Evolutionary conservation across 176 grass and related monocot species (phyloP).

Genomic region (Raddia distichophylla): DNA sequence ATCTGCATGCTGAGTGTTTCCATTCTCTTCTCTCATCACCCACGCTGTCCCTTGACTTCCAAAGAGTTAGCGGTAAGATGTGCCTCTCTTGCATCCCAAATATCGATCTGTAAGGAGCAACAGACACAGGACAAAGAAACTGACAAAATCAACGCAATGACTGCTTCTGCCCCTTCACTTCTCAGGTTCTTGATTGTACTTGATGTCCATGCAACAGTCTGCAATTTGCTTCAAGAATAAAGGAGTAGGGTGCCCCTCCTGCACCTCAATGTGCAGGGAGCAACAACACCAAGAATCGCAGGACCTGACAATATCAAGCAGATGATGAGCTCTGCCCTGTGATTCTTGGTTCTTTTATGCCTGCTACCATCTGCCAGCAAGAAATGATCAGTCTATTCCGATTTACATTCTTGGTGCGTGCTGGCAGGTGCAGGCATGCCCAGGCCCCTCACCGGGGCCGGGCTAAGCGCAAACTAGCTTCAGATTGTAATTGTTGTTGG

Average conservation of each 20-base stretch:
- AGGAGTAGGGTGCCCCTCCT: slow-evolving; percentile 18
- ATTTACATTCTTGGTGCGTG: not conserved
- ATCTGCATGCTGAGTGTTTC: not conserved
- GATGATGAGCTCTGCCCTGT: slow-evolving; percentile 15
- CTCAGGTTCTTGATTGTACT: slow-evolving; percentile 17
- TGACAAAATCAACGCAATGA: not conserved
- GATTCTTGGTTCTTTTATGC: slow-evolving; percentile 53
- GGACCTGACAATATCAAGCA: not conserved
- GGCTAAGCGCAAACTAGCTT: slow-evolving; percentile 85
- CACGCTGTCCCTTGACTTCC: not conserved
- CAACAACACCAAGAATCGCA: slow-evolving; percentile 39
- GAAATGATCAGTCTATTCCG: slow-evolving; percentile 3
- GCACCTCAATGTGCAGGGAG: slow-evolving; percentile 32
- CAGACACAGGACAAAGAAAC: not conserved
- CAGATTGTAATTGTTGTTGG: slow-evolving; percentile 70
- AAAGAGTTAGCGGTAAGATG: not conserved
- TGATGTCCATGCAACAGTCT: not conserved
- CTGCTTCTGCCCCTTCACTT: not conserved
- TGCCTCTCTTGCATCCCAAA: slow-evolving; percentile 16
- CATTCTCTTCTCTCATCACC: not conserved
- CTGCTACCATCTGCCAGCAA: slow-evolving; percentile 67
- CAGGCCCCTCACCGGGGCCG: slow-evolving; percentile 97
- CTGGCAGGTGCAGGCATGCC: slow-evolving; percentile 95
- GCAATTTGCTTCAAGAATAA: not conserved
- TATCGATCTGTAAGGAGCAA: slow-evolving; percentile 5